Evolutionary conservation across 129 eudicot species (phyloP).

Genomic region (Oenanthe sinensis): DNA sequence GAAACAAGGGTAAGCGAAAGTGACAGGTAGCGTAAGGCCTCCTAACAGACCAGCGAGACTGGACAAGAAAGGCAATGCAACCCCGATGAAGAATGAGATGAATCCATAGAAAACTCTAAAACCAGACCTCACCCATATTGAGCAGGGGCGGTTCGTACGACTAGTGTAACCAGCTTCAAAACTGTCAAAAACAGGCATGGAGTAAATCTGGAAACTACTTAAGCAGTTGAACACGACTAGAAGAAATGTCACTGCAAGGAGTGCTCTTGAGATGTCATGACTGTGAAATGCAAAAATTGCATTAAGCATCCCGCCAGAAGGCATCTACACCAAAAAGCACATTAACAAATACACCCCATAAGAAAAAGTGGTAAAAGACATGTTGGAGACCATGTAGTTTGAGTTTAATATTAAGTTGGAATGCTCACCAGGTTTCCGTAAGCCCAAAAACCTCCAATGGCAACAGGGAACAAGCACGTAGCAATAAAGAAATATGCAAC

Average conservation of each 20-base stretch:
- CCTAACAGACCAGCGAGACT: conserved; percentile 90
- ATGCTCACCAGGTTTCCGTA: conserved; percentile 84
- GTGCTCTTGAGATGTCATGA: conserved; percentile 70
- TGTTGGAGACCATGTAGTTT: not conserved
- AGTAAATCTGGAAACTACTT: conserved; percentile 91
- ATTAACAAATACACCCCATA: not conserved
- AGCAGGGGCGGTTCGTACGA: conserved; percentile 81
- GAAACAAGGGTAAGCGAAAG: conserved; percentile 97
- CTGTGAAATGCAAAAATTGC: conserved; percentile 70
- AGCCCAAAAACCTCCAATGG: conserved; percentile 98
- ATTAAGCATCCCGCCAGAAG: conserved; percentile 72
- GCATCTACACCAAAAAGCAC: conserved; percentile 49
- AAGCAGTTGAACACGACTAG: conserved; percentile 87
- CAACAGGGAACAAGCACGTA: conserved; percentile 76
- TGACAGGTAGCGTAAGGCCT: conserved; percentile 86
- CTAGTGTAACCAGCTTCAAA: conserved; percentile 90
- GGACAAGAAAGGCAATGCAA: conserved; percentile 80
- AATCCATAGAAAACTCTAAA: conserved; percentile 76
- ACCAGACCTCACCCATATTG: conserved; percentile 89
- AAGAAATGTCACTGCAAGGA: conserved; percentile 72
- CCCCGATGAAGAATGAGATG: conserved; percentile 66
- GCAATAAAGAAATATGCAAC: conserved; percentile 81
- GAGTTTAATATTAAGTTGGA: not conserved
- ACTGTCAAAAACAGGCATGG: conserved; percentile 92
- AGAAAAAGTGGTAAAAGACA: not conserved